Evolutionary conservation across 148 eudicot species (phyloP), one percentile per base, ranked within the genome.

Genomic region (Chenopodium berlandieri): DNA sequence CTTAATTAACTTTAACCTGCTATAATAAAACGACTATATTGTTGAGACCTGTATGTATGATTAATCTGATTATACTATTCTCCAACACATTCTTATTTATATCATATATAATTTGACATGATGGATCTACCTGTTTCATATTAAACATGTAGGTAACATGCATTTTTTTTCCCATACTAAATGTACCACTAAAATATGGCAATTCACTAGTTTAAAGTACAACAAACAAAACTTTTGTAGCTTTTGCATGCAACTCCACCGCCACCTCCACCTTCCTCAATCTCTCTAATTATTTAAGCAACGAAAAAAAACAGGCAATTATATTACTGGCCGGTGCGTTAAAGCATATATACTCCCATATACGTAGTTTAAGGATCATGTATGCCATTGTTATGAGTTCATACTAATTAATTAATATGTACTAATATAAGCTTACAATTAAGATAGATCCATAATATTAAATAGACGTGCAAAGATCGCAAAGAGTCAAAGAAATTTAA

Each of bases 391-490:
- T 37, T 44, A 60, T 56, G 5, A 40, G 8, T 22, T 13, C 17
- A 46, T 20, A 71, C 20, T 47, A 22, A 73, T 47, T 34, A 71
- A 73, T 73, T 44, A 5, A 4, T n/a, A 48, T 9, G 60, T 60
- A 72, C 46, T 50, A 31, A 66, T 56, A 2, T 12, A 69, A 69
- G 0, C 7, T 4, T 56, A 16, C 47, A 79, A 50, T 27, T 79
- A 69, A 20, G 58, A 58, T 58, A 1, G 3, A 75, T 44, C 82
- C 73, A 19, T 63, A 48, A 56, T 20, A 58, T 71, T 12, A 16
- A 56, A 12, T 63, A 62, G 63, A 47, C 83, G 47, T 73, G 83
- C 71, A 80, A 80, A 80, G 71, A 63, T 73, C 60, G 77, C 60
- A 62, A 56, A 76, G 60, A 78, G 40, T 47, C 54, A 66, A 20